Evolutionary conservation across 768 basidiomycete species (phyloP), one percentile per base, ranked within the genome.

Genomic region (Macrolepiota fuliginosa): DNA sequence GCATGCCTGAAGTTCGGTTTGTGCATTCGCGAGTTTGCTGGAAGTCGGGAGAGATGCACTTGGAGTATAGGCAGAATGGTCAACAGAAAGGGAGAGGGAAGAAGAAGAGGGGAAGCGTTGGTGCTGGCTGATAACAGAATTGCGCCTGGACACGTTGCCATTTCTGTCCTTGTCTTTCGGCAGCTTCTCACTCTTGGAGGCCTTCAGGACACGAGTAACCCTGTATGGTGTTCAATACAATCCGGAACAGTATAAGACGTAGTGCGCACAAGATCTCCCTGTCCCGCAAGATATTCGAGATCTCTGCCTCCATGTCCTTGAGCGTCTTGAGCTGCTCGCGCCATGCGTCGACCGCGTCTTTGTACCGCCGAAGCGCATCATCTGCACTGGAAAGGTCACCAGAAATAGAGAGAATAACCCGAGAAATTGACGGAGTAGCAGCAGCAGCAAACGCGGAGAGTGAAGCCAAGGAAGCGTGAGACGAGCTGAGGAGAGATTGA

Each of bases 1-100:
- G 70, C 92, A 94, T 9, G 90, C 92, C 66, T 92, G 91, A 19
- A 94, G 77, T 64, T 93, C 89, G 0, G 87, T 76, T 65, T 93
- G 92, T 0, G 91, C 90, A 2, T 83, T 74, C 0, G 77, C 76
- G 7, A 91, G 79, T 68, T 90, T 91, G n/a, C 75, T 69, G 12
- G 76, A 74, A 3, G 76, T 68, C 4, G 70, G 68, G 55, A 74
- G 68, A n/a, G 70, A 62, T 4, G 63, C 63, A 40, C 17, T 63
- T 61, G 58, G 66, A 55, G 22, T 67, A 64, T 58, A 24, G 67
- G 59, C 19, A 7, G 60, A 12, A 37, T 54, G 60, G 2, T 46
- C 53, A 15, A 49, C 64, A 36, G 32, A 67, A 61, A 60, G 67
- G 69, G 64, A 71, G 69, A 81, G 67, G 13, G 80, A 79, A 36